These are phyloP conservation scores for Talaromyces atroroseus DNA, from an alignment of 2,329 filamentous ascomycete species.

Conservation along the genomic window DNA sequence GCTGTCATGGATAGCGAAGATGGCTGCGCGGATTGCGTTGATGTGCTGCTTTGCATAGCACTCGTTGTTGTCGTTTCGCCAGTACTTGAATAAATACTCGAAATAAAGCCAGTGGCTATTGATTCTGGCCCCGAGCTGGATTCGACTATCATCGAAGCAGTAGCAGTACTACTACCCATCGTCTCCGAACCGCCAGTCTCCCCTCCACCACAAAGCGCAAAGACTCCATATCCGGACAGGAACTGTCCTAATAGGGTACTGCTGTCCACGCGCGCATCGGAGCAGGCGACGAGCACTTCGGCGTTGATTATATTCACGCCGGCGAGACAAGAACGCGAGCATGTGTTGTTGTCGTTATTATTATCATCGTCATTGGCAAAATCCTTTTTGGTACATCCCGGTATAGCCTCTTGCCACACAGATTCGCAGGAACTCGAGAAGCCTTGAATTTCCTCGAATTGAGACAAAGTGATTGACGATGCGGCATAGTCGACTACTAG, in stretches of 20 bases:
- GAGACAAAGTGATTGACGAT: conserved; percentile 12
- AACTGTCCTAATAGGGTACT: conserved; percentile 12
- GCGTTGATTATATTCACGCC: conserved; percentile 11
- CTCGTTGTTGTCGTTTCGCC: not conserved
- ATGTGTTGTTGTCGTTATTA: not conserved
- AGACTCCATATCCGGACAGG: conserved; percentile 10
- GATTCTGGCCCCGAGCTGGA: not conserved
- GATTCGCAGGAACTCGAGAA: conserved; percentile 8
- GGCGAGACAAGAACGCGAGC: conserved; percentile 9
- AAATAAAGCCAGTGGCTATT: not conserved
- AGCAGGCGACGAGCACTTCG: conserved; percentile 10
- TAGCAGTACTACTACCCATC: not conserved
- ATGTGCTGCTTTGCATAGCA: not conserved
- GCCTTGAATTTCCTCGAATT: conserved; percentile 13
- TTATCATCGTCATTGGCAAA: not conserved
- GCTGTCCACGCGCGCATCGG: conserved; percentile 3
- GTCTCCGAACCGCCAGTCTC: not conserved
- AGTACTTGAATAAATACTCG: not conserved
- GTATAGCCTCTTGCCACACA: conserved; percentile 13
- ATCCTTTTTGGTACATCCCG: conserved; percentile 12
- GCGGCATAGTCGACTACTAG: not conserved
- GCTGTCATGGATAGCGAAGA: not conserved
- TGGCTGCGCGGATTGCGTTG: not conserved
- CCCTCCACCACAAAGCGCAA: conserved; percentile 7
- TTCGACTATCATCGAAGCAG: not conserved